Evolutionary conservation across 331 rosid genomes (phyloP), one percentile per base, ranked within the genome.

Genomic region (Rosa hybrid): DNA sequence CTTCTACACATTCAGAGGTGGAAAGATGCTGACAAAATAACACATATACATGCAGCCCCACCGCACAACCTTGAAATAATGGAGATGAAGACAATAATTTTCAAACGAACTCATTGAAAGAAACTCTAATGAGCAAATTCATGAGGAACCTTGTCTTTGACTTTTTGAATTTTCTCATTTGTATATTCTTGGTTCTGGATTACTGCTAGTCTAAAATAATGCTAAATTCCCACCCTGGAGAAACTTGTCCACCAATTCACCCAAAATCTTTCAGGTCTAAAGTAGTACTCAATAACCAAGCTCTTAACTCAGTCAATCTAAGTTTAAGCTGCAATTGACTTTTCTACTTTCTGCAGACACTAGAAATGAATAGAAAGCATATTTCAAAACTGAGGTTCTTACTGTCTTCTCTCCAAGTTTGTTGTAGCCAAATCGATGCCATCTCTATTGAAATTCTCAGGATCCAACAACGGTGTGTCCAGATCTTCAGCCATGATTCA

Each of bases 351-450:
- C 27, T 16, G 18, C 60, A 51, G 8, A 51, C 18, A 51, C 11
- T 73, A 17, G n/a, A 51, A 50, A 27, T 72, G 46, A 48, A 77
- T 49, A 5, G 12, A 65, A 53, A 75, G 12, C 25, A 51, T n/a
- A 27, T n/a, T 34, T 23, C 2, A 53, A 46, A 60, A 48, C 5
- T 34, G 25, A 53, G 6, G 41, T 46, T 72, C 85, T 82, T 67
- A 87, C 98, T 72, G 91, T 85, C 79, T 84, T 91, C 89, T 93
- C 98, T 83, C 90, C 92, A 44, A 93, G 98, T 84, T 69, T 88
- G 84, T 93, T 93, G 56, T 82, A 91, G 42, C 98, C 98, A 82
- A 93, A 93, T 93, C 98, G 27, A 93, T 84, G 25, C 91, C 97
- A 1, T 93, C 97, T 27, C 92, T 84, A 45, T 84, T 85, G 88